Percentiles rank a stretch among this genome's conserved stretches.
Conservation (phyloP, 345 rosid species). For the Corchorus olitorius region DNA sequence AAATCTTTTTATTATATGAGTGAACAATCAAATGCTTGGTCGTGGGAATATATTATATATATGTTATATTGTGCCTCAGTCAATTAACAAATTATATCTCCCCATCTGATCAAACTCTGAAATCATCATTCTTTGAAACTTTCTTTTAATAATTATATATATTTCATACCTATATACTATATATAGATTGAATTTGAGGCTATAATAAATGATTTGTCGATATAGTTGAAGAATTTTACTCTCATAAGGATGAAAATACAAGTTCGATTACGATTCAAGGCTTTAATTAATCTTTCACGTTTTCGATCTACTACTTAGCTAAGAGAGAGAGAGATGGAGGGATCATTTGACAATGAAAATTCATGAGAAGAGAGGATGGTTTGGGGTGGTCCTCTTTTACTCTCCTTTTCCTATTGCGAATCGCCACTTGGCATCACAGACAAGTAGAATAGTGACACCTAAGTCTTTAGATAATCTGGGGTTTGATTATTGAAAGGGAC, state of each 20-base stretch:
- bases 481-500: neutral
- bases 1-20: neutral
- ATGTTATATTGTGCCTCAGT: neutral
- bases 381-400: neutral
- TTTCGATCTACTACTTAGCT: constrained; percentile 14
- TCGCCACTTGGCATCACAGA: constrained; percentile 17
- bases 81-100: constrained; percentile 15
- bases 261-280: no score
- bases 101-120: neutral
- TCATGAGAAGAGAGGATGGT: neutral
- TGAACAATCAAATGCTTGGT: neutral
- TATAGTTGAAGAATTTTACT: no score
- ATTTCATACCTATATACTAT: no score
- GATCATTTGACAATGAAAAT: constrained; percentile 1
- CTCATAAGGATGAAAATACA: no score
- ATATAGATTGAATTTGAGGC: neutral
- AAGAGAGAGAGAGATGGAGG: neutral
- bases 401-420: neutral
- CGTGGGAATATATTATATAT: neutral
- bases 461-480: neutral
- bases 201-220: no score
- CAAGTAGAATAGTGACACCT: constrained; percentile 1
- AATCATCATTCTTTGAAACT: neutral
- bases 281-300: no score
- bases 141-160: no score